Percentiles rank a stretch among this genome's conserved stretches.
These are phyloP conservation scores for Martensiomyces pterosporus DNA, from an alignment of 192 early-diverging fungal genomes.

Conservation along the genomic window DNA sequence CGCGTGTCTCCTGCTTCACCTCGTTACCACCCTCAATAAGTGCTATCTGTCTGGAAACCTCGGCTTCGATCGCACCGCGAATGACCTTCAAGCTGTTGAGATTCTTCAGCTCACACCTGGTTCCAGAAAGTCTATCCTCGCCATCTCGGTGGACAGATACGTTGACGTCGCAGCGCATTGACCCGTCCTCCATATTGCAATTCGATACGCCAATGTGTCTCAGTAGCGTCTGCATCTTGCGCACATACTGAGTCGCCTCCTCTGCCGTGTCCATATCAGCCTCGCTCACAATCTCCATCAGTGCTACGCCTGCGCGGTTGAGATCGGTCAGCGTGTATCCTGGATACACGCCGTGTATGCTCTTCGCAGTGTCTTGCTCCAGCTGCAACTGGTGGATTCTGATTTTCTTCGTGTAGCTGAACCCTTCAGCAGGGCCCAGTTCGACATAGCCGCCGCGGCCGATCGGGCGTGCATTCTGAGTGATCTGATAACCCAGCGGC, in stretches of 20 bases:
- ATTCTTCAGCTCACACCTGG: conserved; percentile 77
- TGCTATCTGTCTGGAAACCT: conserved; percentile 70
- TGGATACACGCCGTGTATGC: conserved; percentile 60
- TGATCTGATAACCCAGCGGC: conserved; percentile 93
- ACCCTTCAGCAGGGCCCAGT: conserved; percentile 57
- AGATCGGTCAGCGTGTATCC: conserved; percentile 65
- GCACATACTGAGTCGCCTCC: conserved; percentile 71
- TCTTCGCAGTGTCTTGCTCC: conserved; percentile 93
- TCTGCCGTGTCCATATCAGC: conserved; percentile 77
- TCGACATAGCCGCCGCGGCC: conserved; percentile 65
- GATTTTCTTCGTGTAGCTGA: conserved; percentile 49
- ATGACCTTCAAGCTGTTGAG: conserved; percentile 70
- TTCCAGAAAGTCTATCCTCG: conserved; percentile 52
- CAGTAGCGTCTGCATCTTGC: conserved; percentile 73
- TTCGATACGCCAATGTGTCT: conserved; percentile 67
- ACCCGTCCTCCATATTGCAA: conserved; percentile 87
- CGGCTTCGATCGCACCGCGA: conserved; percentile 72
- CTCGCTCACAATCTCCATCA: conserved; percentile 90
- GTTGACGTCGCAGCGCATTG: conserved; percentile 89
- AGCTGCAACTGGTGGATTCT: conserved; percentile 84
- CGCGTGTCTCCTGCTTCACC: conserved; percentile 74
- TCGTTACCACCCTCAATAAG: conserved; percentile 51
- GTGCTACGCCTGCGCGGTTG: conserved; percentile 80
- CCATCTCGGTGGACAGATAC: conserved; percentile 68
- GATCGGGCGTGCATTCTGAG: conserved; percentile 80